Base-by-base conservation (phyloP, 1,284 basidiomycete genomes). In the Ganoderma lucidum region DNA sequence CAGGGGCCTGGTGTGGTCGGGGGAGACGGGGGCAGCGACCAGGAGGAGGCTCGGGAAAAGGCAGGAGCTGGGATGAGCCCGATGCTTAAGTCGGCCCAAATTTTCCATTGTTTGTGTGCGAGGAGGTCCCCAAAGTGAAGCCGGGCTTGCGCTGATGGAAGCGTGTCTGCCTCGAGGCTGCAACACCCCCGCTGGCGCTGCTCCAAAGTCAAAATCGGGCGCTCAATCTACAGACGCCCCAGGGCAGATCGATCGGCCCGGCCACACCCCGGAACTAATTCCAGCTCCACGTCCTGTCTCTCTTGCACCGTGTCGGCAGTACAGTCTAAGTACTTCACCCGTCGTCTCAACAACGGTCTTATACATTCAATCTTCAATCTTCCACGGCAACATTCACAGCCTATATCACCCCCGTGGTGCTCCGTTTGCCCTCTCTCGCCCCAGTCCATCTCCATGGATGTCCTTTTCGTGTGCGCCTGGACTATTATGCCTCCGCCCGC, bases 41-140 rank as follows among this genome's bases (percentile, higher is more conserved):
- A 69, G 63, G 63, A 64, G 72, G 72, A 67, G 68, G 70, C 70
- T 71, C 70, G 70, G 68, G 66, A 66, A 58, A 67, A 69, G 53
- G 64, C 66, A 45, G 28, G 63, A 58, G 55, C 10, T n/a, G 42
- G 6, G 53, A 55, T 23, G 42, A 39, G 53, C 35, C 55, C 41
- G 66, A 28, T 44, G 62, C 68, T 71, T 70, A 66, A 67, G 64
- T 42, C 62, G 59, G 61, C 65, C 23, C 69, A 71, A 70, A 71
- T 70, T 73, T 73, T 73, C 70, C 70, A 70, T 73, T 73, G 72
- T 73, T 73, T 73, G 72, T 71, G 62, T 67, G 63, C 70, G 68
- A 68, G 62, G 28, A n/a, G 68, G 67, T 53, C 64, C 66, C 68
- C 72, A 73, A 73, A 73, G 69, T 63, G 63, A 67, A 70, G 61